Evolutionary conservation across 805 yeast genomes (phyloP), one percentile per base, ranked within the genome.

Genomic region (Kodamaea restingae): DNA sequence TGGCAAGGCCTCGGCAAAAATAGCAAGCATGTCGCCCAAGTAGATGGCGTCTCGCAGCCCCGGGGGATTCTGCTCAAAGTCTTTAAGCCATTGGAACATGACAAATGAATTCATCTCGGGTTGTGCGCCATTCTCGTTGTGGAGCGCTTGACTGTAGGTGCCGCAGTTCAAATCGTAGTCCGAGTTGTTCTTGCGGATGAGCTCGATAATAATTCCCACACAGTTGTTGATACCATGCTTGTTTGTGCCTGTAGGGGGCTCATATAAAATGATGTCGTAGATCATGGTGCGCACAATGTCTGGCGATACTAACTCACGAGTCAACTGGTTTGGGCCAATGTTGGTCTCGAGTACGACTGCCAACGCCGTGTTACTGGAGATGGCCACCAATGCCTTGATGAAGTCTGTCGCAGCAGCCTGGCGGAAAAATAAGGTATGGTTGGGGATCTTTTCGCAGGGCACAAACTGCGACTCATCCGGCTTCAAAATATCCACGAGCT

Each of bases 401-500:
- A 93, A 93, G 56, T 93, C 98, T 15, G 96, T 95, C 1, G 95
- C 95, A 0, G 98, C 95, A 12, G 93, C 81, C 59, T 93, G 98
- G 35, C 80, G 80, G 49, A 68, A 68, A 39, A 63, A 60, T 17
- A 59, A 45, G 27, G 50, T 48, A n/a, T 58, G 58, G 32, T 63
- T 56, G 1, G 68, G 60, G 15, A 64, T 52, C 17, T 31, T 40
- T 7, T 25, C 34, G 12, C 44, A 18, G 6, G 30, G 34, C 9
- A 34, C 47, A 32, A 85, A 76, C 8, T 90, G 75, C 7, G 81
- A 69, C 28, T 76, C 68, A 6, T 75, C 73, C 1, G 95, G 88
- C 20, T 78, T 80, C 48, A 93, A 67, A 45, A 79, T 81, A 11
- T 79, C 75, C 25, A 93, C 68, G 47, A 93, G 68, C 45, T 80